Evolutionary conservation across 2,329 filamentous ascomycete genomes (phyloP), one percentile per base, ranked within the genome.

Genomic region (Tympanopsis confertula): DNA sequence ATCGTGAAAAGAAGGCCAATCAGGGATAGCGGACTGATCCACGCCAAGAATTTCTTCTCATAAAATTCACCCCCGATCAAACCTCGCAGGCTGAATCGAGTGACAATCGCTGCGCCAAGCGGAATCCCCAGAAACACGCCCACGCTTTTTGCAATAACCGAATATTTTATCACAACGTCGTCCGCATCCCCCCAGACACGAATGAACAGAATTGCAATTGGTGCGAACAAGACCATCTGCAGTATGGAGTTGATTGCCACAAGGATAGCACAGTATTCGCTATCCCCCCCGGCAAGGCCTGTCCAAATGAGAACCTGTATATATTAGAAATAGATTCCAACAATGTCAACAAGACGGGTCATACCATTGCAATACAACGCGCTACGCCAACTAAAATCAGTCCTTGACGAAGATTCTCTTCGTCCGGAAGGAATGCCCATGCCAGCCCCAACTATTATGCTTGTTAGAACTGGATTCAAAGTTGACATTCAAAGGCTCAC

Each of bases 1-100:
- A 80, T 80, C 1, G 74, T 80, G 55, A 77, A 81, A 3, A 80
- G 53, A 2, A 81, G 60, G 0, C 74, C 75, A 42, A 80, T 67
- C n/a, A 80, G 55, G 0, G 72, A 76, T 51, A 63, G 67, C 0
- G 76, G 76, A 3, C 65, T 62, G 14, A 73, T 57, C 55, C 63
- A 76, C 38, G 63, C 63, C 30, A 80, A 53, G 47, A 79, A 78
- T 13, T 57, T 55, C 17, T 57, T 50, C 35, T 77, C 64, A 45
- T 78, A 79, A 53, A 60, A 66, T 5, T 57, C 49, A 29, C 62
- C 54, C 14, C 65, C 61, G 19, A 66, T 45, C 13, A 36, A 18
- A 13, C 7, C 10, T 14, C 66, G 60, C 20, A 79, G 49, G 0
- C 49, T 45, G 37, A 77, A 54, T 1, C 76, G 60, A 2, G 75